Percentiles rank a stretch among this genome's conserved stretches.
Conservation (phyloP, 192 early-diverging fungal species). For the Gryganskiella cystojenkinii region DNA sequence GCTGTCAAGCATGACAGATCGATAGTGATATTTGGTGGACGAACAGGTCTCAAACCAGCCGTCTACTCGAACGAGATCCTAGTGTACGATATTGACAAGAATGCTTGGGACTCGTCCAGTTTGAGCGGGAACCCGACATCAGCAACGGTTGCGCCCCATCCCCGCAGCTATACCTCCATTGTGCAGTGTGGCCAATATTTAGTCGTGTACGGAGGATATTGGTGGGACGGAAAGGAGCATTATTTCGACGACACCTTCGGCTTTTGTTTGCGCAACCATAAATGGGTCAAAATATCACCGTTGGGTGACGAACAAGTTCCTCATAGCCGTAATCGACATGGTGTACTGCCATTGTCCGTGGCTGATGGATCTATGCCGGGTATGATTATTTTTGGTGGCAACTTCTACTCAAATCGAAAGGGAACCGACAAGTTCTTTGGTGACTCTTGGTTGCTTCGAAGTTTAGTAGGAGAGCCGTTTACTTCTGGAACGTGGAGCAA, state of each 20-base stretch:
- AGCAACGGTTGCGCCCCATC: conserved; percentile 24
- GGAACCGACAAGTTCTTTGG: conserved; percentile 32
- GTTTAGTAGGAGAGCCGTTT: conserved; percentile 7
- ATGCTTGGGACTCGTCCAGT: conserved; percentile 8
- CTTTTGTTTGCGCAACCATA: conserved; percentile 21
- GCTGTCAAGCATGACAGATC: conserved; percentile 19
- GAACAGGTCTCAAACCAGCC: conserved; percentile 33
- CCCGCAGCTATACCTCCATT: conserved; percentile 36
- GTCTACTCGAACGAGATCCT: conserved; percentile 37
- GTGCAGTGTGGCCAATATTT: conserved; percentile 22
- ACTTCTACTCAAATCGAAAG: conserved; percentile 15
- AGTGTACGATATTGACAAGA: conserved; percentile 22
- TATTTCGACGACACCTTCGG: conserved; percentile 30
- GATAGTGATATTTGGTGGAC: conserved; percentile 32
- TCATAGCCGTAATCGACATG: conserved; percentile 31
- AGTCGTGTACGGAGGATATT: conserved; percentile 28
- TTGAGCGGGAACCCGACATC: not conserved
- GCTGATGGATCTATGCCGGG: conserved; percentile 19
- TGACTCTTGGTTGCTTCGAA: conserved; percentile 31
- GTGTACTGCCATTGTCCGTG: conserved; percentile 12
- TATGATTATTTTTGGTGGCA: conserved; percentile 37
- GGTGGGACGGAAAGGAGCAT: conserved; percentile 30
- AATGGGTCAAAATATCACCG: conserved; percentile 33
- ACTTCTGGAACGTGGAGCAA: conserved; percentile 31
- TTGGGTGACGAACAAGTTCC: conserved; percentile 18